phyloP scores from a whole-genome alignment of 192 early-diverging fungal species.

The Coemansia sp. region DNA sequence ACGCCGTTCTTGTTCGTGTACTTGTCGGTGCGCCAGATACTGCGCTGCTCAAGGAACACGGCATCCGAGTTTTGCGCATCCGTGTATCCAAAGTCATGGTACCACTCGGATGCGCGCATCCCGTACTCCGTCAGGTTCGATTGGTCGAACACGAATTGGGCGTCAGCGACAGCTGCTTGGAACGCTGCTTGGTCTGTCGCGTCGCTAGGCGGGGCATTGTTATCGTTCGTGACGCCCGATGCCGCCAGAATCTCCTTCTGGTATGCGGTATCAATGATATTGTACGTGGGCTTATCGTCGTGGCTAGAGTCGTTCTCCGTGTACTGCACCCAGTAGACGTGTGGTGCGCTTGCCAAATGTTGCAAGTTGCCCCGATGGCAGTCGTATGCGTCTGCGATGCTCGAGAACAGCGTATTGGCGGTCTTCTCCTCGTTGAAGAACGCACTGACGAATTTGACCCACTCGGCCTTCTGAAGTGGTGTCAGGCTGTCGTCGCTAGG shows the following conservation, averaged over 20 bases:
- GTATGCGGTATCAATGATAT: constrained; percentile 50
- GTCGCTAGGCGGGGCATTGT: constrained; percentile 23
- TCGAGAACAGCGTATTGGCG: constrained; percentile 30
- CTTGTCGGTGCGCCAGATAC: constrained; percentile 46
- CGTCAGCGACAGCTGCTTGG: constrained; percentile 54
- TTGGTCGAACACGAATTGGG: constrained; percentile 69
- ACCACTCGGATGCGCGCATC: constrained; percentile 35
- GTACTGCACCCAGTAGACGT: constrained; percentile 65
- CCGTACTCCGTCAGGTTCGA: constrained; percentile 47
- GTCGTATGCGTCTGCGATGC: constrained; percentile 38
- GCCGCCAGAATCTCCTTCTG: constrained; percentile 60
- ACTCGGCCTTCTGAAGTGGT: constrained; percentile 48
- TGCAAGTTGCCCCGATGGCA: constrained; percentile 49
- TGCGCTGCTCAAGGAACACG: constrained; percentile 22
- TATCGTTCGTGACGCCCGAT: constrained; percentile 63
- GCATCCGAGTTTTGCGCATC: constrained; percentile 29
- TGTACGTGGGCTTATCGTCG: constrained; percentile 56
- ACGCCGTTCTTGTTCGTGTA: constrained; percentile 29
- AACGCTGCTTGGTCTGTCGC: constrained; percentile 48
- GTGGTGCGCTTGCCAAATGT: constrained; percentile 32
- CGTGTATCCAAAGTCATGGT: constrained; percentile 39
- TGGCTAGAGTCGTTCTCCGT: constrained; percentile 18
- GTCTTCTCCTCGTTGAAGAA: constrained; percentile 46
- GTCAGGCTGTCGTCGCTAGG: constrained; percentile 32
- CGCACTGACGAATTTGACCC: constrained; percentile 46